Evolutionary conservation across 352 stramenopile genomes (phyloP).

Genomic region (Phytophthora tubulina): DNA sequence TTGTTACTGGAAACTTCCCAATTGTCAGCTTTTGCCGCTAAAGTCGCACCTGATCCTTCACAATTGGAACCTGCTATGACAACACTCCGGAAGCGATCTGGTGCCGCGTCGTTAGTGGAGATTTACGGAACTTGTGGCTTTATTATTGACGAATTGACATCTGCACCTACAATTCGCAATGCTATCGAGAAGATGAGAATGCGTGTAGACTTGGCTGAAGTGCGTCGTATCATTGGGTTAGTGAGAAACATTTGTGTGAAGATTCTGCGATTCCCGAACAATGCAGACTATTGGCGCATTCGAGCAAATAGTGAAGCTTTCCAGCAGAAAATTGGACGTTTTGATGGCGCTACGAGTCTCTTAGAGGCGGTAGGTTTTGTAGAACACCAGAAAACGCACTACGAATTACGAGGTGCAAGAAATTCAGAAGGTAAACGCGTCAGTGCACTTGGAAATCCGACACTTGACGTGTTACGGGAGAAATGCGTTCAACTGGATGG

Average conservation of each 20-base stretch:
- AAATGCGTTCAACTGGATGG: conserved; percentile 65
- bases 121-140: conserved; percentile 69
- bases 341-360: conserved; percentile 65
- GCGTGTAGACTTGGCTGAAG: conserved; percentile 56
- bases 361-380: conserved; percentile 70
- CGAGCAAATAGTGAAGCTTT: conserved; percentile 65
- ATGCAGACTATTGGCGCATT: conserved; percentile 77
- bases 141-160: conserved; percentile 72
- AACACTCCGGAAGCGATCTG: conserved; percentile 55
- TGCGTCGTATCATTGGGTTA: conserved; percentile 62
- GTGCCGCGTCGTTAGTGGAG: conserved; percentile 64
- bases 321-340: conserved; percentile 68
- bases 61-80: conserved; percentile 53
- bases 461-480: conserved; percentile 54
- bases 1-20: conserved; percentile 51
- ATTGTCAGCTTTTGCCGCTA: conserved; percentile 54
- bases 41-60: conserved; percentile 51
- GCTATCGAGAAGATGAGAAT: conserved; percentile 66
- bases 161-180: conserved; percentile 62
- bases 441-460: conserved; percentile 52
- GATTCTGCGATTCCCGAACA: conserved; percentile 75
- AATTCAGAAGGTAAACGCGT: conserved; percentile 53
- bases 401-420: conserved; percentile 58
- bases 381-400: conserved; percentile 63
- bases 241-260: conserved; percentile 71